Conservation (phyloP, 2,329 filamentous ascomycete genomes). For the Zarea fungicola region DNA sequence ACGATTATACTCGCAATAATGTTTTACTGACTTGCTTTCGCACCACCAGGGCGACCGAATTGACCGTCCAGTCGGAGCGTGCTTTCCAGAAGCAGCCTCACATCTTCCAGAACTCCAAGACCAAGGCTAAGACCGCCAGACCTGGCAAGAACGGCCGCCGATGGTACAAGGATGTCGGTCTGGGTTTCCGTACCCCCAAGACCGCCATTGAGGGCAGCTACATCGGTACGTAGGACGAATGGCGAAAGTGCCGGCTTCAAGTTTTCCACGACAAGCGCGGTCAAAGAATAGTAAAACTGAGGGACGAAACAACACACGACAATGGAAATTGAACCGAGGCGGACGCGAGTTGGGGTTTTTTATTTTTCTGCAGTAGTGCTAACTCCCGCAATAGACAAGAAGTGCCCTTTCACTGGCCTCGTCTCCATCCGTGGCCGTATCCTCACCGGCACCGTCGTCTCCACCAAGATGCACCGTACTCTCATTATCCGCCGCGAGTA, state of each 20-base stretch:
- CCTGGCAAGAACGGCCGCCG: conserved; percentile 89
- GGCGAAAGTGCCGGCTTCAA: neutral
- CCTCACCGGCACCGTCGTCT: conserved; percentile 97
- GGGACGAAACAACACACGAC: conserved; percentile 6
- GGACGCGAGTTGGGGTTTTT: neutral
- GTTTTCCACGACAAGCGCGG: conserved; percentile 8
- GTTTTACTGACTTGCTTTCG: conserved; percentile 11
- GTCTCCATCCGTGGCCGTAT: conserved; percentile 99
- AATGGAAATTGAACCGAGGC: neutral
- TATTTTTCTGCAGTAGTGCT: neutral
- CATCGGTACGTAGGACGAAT: conserved; percentile 72
- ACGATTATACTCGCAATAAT: conserved; percentile 1
- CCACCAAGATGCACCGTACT: conserved; percentile 99
- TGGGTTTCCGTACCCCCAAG: conserved; percentile 98
- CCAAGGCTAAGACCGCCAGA: conserved; percentile 75
- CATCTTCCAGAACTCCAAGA: conserved; percentile 99
- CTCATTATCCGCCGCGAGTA: conserved; percentile 99
- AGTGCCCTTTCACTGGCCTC: conserved; percentile 99
- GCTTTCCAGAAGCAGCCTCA: conserved; percentile 99
- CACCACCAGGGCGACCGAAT: conserved; percentile 80
- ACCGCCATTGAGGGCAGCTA: conserved; percentile 97
- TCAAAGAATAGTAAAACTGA: neutral
- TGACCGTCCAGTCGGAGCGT: conserved; percentile 99
- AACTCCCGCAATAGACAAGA: conserved; percentile 76
- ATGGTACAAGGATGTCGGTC: conserved; percentile 98